Evolutionary conservation across 169 alveolate genomes (phyloP), one percentile per base, ranked within the genome.

Genomic region (Cryptosporidium xiaoi): DNA sequence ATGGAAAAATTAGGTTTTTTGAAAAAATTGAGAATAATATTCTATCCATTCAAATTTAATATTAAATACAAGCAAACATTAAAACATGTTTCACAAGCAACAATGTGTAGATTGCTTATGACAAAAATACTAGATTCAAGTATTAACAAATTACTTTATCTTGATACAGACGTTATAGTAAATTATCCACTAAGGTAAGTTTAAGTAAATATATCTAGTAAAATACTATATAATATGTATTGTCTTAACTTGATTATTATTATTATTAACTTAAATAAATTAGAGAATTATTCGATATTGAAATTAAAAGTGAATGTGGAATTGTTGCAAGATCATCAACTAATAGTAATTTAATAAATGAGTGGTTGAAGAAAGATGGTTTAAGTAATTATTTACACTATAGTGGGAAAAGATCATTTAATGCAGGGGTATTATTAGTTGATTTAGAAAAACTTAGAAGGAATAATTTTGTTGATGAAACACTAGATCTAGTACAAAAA

Each of bases 81-180:
- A 7, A 65, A 83, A 46, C 90, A 83, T 48, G 90, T 83, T 50
- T 40, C 90, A 12, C 65, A 56, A 6, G 90, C 90, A 1, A 83
- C 90, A 44, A 83, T 83, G 90, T 83, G 90, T 29, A 55, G 90
- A 20, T 58, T 83, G n/a, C 36, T 83, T 27, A 15, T 66, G 10
- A 87, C 90, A 33, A 64, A 48, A 34, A 65, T 83, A 3, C 13
- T 83, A 18, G 87, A 77, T 16, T 16, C 24, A 31, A 34, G 29
- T 36, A 65, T 83, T 62, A 69, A 83, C 13, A 50, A 71, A 77
- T 60, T 83, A 29, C 53, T 83, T 44, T 83, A 83, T 71, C 31
- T 83, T 20, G 90, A 83, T 24, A 65, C 83, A 6, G 90, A 83
- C 31, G 77, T 65, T n/a, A 66, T 83, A 33, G 46, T 83, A 7